Conservation (phyloP, 169 alveolate species). For the Eimeria acervulina region DNA sequence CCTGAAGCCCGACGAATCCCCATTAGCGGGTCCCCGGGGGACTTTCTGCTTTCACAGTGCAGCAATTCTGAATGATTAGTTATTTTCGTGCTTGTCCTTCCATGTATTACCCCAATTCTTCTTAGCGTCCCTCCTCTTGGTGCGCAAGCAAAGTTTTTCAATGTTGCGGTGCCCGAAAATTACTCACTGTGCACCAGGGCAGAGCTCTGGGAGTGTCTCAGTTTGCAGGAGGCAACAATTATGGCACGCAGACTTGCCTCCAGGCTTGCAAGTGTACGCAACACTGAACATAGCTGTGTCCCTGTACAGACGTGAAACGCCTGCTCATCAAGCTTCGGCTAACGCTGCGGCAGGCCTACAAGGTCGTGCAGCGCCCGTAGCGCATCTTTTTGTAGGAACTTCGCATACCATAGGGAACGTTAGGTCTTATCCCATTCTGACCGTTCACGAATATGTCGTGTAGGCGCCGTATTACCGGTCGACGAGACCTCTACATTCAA, state of each 20-base stretch:
- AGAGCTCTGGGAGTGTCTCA: background rate
- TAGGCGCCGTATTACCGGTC: background rate
- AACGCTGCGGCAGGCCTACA: background rate
- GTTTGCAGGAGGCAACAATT: background rate
- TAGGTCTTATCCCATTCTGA: background rate
- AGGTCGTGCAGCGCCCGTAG: background rate
- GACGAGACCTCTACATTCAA: background rate
- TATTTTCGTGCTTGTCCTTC: background rate
- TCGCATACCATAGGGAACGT: background rate
- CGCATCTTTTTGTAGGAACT: background rate
- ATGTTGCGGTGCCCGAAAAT: too few species aligned
- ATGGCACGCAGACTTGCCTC: background rate
- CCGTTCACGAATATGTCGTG: background rate
- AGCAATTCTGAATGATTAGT: background rate
- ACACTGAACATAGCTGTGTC: background rate
- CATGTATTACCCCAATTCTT: background rate
- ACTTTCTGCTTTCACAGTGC: background rate
- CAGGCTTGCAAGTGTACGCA: background rate
- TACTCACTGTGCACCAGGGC: background rate
- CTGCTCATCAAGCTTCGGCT: background rate
- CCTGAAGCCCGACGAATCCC: background rate
- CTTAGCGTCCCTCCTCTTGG: background rate
- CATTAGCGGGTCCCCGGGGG: background rate
- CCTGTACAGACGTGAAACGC: background rate
- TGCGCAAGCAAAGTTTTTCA: too few species aligned